phyloP scores from a whole-genome alignment of 108 stramenopile genomes.

The Skeletonema grethae region DNA sequence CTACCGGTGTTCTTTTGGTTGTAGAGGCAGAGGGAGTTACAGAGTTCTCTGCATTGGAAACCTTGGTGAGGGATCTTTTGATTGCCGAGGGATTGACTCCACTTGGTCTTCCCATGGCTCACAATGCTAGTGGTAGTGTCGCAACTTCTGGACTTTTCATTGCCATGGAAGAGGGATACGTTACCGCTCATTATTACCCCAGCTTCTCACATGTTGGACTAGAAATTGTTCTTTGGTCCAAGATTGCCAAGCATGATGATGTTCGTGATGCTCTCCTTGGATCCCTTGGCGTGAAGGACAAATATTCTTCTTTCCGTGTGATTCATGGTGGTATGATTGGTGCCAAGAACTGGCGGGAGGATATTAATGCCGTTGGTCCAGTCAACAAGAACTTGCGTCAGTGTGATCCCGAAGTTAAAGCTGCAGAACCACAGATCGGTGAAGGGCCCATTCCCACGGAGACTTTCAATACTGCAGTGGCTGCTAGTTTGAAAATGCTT shows the following conservation, averaged over 20 bases:
- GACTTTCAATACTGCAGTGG: constrained; percentile 33
- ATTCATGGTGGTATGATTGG: constrained; percentile 86
- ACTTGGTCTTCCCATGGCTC: constrained; percentile 32
- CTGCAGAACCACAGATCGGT: constrained; percentile 44
- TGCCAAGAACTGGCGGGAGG: constrained; percentile 75
- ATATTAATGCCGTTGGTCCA: constrained; percentile 74
- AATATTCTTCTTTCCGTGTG: constrained; percentile 59
- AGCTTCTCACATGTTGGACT: constrained; percentile 53
- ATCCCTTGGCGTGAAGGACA: constrained; percentile 21
- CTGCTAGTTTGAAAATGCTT: constrained; percentile 27
- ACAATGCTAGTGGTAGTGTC: constrained; percentile 25
- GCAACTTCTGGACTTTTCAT: constrained; percentile 43
- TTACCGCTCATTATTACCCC: constrained; percentile 53
- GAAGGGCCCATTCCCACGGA: constrained; percentile 40
- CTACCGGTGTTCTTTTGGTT: constrained; percentile 72
- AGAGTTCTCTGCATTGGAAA: constrained; percentile 29
- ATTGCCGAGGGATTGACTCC: constrained; percentile 28
- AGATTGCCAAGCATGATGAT: constrained; percentile 53
- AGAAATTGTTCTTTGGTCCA: constrained; percentile 50
- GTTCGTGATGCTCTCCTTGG: constrained; percentile 35
- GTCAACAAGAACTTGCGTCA: constrained; percentile 49
- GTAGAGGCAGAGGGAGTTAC: constrained; percentile 68
- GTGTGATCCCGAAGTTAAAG: constrained; percentile 42
- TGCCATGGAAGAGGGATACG: constrained; percentile 52
- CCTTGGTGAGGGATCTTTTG: constrained; percentile 28